Conservation (phyloP, 176 grass and related monocot genomes). For the Cenchrus americanus region DNA sequence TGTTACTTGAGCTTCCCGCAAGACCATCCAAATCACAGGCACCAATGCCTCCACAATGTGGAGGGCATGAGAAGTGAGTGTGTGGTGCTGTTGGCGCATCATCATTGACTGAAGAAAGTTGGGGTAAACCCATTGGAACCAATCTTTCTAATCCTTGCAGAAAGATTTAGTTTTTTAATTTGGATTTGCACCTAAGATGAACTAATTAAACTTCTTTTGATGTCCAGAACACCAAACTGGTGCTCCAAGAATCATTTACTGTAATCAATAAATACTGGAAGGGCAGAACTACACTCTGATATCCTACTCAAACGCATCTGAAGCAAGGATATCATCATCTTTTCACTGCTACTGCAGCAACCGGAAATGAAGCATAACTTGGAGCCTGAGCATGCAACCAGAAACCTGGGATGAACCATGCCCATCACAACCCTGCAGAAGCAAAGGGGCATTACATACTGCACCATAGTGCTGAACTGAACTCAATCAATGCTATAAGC, state of each 20-base stretch:
- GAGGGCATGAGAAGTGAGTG: constrained; percentile 50
- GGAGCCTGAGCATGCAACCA: constrained; percentile 53
- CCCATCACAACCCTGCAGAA: constrained; percentile 47
- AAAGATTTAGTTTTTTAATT: background rate
- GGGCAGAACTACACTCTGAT: constrained; percentile 7
- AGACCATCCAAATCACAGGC: constrained; percentile 68
- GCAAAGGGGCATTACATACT: constrained; percentile 26
- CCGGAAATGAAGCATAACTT: constrained; percentile 49
- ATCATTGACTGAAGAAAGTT: constrained; percentile 50
- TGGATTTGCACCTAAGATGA: constrained; percentile 30
- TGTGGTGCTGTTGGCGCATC: constrained; percentile 42
- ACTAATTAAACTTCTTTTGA: constrained; percentile 7
- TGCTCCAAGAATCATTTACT: constrained; percentile 33
- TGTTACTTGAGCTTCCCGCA: constrained; percentile 48
- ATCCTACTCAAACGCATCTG: constrained; percentile 26
- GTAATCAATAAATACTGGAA: constrained; percentile 26
- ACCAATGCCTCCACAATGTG: constrained; percentile 40
- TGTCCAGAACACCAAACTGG: background rate
- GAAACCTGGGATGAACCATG: constrained; percentile 49
- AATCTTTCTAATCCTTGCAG: constrained; percentile 7
- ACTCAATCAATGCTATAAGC: background rate
- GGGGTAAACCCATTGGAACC: constrained; percentile 79
- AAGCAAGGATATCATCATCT: constrained; percentile 42
- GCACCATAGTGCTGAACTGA: constrained; percentile 20
- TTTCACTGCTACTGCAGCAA: constrained; percentile 20